Base-by-base conservation (phyloP, 169 alveolate genomes). In the Eimeria maxima region DNA sequence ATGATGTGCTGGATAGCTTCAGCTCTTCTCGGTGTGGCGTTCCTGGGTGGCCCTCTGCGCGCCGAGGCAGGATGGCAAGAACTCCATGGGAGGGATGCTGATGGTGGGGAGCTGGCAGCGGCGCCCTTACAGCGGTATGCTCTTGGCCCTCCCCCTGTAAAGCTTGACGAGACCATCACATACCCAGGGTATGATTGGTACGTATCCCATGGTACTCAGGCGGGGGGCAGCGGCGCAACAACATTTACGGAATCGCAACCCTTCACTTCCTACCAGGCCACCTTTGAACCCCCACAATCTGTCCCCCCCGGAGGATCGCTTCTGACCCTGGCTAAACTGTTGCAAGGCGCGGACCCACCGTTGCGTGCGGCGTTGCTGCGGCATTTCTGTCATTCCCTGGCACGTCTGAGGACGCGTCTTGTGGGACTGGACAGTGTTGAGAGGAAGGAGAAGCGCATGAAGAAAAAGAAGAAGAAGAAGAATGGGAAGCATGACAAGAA, bases 11-110 rank as follows among this genome's bases (percentile, higher is more conserved):
- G 1, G 3, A 38, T 65, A n/a, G 74, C 20, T 44, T 20, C 74
- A 65, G 74, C 74, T 65, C 38, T 65, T 38, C 14, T 65, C 3
- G 74, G 74, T 8, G 55, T 38, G 4, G 84, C 84, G 2, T 14
- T 73, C 42, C 4, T 38, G 27, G 2, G n/a, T 38, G 42, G 47
- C 84, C 33, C 55, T 16, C 84, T 38, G 16, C n/a, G 44, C 14
- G 84, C 84, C 7, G 84, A 38, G n/a, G 84, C 47, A 44, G 47
- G 84, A 53, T 73, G 84, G 84, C 84, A 73, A n/a, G 84, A 73
- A 29, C 53, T 8, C 55, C 53, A 16, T 18, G 13, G 27, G 57
- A 4, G 24, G 84, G 47, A 73, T 18, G 29, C 22, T 33, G 84
- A 44, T 5, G 42, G 6, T 65, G n/a, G 27, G 57, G 53, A 13